Conservation (phyloP, 108 stramenopile species). For the Nannochloropsis granulata region DNA sequence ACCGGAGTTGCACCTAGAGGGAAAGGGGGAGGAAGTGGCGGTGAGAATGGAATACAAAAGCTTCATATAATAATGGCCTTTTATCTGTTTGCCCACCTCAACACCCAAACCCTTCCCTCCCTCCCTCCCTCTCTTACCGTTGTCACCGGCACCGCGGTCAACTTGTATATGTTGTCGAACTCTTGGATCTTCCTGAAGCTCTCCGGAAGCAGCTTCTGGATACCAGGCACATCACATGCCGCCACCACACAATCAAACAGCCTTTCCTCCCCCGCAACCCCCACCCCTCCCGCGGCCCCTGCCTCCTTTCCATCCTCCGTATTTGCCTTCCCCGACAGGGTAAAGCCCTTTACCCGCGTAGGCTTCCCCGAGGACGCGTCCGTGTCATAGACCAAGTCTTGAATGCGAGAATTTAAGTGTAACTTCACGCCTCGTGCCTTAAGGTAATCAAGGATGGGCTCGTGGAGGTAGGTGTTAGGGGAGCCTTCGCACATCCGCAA, state of each 20-base stretch:
- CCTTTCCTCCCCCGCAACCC: conserved; percentile 44
- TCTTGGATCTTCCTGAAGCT: conserved; percentile 52
- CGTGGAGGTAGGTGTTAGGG: conserved; percentile 79
- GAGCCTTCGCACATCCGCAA: conserved; percentile 85
- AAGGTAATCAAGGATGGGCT: conserved; percentile 83
- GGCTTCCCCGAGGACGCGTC: neutral
- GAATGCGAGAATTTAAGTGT: neutral
- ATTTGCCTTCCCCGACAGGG: conserved; percentile 52
- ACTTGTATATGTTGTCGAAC: conserved; percentile 91
- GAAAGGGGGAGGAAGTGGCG: neutral
- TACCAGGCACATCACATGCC: conserved; percentile 81
- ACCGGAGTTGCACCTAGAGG: conserved; percentile 58
- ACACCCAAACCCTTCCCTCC: neutral
- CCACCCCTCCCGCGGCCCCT: conserved; percentile 40
- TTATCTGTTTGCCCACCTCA: no score
- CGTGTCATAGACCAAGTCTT: neutral
- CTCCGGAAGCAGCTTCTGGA: conserved; percentile 78
- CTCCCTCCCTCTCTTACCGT: conserved; percentile 42
- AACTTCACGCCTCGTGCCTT: conserved; percentile 72
- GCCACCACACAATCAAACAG: conserved; percentile 74
- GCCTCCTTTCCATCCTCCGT: conserved; percentile 56
- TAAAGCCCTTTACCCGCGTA: neutral
- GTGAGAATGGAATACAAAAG: neutral
- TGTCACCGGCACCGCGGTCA: conserved; percentile 83
- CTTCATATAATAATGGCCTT: no score